Evolutionary conservation across 495 filamentous ascomycete species (phyloP).

Genomic region (Penicillium verhagenii): DNA sequence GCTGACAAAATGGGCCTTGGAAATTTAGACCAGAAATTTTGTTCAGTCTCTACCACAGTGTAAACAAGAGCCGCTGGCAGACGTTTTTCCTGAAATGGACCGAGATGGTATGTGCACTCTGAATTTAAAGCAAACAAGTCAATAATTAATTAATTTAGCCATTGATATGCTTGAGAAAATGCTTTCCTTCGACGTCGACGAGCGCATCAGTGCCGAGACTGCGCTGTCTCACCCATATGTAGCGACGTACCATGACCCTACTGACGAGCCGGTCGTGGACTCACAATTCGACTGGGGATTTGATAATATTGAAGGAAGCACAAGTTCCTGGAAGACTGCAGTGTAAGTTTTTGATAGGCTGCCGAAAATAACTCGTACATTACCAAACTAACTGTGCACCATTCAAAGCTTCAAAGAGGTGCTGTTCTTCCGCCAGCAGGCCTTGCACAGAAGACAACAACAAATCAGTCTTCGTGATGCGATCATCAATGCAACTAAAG

Average conservation of each 20-base stretch:
- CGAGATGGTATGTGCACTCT: neutral
- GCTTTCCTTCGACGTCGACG: constrained; percentile 93
- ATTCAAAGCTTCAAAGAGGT: neutral
- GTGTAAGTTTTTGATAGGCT: neutral
- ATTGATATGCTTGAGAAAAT: constrained; percentile 88
- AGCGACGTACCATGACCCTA: constrained; percentile 92
- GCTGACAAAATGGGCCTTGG: neutral
- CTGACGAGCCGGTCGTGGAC: constrained; percentile 87
- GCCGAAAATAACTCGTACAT: neutral
- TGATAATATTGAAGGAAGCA: neutral
- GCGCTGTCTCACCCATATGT: constrained; percentile 88
- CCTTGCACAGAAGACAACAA: neutral
- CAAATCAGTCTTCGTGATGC: neutral
- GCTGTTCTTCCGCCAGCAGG: neutral
- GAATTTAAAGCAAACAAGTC: neutral
- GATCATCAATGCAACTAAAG: neutral
- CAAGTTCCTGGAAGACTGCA: neutral
- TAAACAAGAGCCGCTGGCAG: neutral
- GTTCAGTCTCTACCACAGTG: constrained; percentile 3
- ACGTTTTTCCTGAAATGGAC: neutral
- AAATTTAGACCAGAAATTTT: constrained; percentile 2
- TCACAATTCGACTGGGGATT: constrained; percentile 99
- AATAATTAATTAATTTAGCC: constrained; percentile 48
- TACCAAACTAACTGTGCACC: neutral
- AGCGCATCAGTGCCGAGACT: constrained; percentile 75